Base-by-base conservation (phyloP, 352 stramenopile genomes). In the Pythium phragmitis region DNA sequence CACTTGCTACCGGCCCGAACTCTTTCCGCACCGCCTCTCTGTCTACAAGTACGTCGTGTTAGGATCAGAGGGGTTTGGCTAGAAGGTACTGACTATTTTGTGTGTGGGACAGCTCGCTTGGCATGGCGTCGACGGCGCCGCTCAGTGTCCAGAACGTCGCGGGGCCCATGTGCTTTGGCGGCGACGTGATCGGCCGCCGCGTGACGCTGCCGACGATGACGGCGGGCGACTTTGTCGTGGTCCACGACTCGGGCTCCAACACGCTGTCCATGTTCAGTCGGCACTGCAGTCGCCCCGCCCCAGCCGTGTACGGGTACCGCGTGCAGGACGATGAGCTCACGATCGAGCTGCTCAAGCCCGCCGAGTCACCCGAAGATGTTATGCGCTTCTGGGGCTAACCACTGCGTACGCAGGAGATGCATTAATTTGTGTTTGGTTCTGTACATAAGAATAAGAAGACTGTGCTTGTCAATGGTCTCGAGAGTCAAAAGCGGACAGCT, bases 121-220 rank as follows among this genome's bases (percentile, higher is more conserved):
- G 83, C 11, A 41, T 73, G 43, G 58, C 69, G 50, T 92, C 83
- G 6, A 76, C 46, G n/a, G 74, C 77, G 42, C 69, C 75, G 0
- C 2, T 76, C 14, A 64, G 54, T 33, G 49, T 72, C 21, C 85
- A 94, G 45, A 92, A 97, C 54, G 83, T 98, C 50, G 93, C 89
- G 16, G 93, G 93, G 0, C 93, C 93, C 2, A 69, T 98, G 26
- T 98, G 93, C 64, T 98, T 98, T 48, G 83, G 87, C 7, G 93
- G 92, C 3, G 93, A 98, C 64, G 69, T 98, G 39, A 77, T 97
- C 36, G 88, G 77, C n/a, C 77, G 75, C 12, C 60, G 74, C 26
- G 68, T 89, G 17, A 50, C 63, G 43, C 48, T 96, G 52, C 84
- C 87, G 26, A 78, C 67, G 9, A 89, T 95, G 62, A 61, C 72